phyloP scores from a whole-genome alignment of 495 filamentous ascomycete genomes.

The Xylaria palmicola region DNA sequence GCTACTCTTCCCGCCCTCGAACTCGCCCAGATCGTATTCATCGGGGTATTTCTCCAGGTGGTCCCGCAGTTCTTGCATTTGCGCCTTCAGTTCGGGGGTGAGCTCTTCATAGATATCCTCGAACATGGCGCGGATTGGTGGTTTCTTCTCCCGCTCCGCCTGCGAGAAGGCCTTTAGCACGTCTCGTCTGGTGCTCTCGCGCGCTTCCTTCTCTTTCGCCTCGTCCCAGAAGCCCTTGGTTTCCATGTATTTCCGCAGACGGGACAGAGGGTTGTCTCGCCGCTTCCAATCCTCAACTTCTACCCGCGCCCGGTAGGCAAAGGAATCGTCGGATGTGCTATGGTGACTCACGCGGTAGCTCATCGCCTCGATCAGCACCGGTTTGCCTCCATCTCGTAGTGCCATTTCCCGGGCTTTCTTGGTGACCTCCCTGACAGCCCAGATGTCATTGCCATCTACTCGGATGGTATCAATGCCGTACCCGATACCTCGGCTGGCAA shows the following conservation, averaged over 20 bases:
- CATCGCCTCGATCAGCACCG: conserved; percentile 93
- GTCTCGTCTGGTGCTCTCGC: conserved; percentile 65
- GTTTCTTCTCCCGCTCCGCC: conserved; percentile 89
- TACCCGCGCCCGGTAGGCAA: conserved; percentile 88
- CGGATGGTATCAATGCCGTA: conserved; percentile 97
- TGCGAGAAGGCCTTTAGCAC: conserved; percentile 80
- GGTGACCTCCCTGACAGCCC: conserved; percentile 85
- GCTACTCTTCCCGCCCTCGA: conserved; percentile 73
- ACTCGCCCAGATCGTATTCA: conserved; percentile 84
- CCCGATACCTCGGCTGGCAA: conserved; percentile 89
- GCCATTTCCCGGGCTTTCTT: conserved; percentile 75
- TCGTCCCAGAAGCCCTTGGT: conserved; percentile 79
- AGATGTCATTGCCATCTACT: conserved; percentile 96
- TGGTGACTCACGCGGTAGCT: conserved; percentile 96
- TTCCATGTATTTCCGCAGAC: conserved; percentile 91
- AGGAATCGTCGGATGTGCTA: conserved; percentile 96
- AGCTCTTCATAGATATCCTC: conserved; percentile 84
- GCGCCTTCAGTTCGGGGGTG: conserved; percentile 75
- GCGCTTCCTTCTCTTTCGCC: conserved; percentile 70
- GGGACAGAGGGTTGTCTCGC: conserved; percentile 88
- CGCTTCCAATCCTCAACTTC: conserved; percentile 99
- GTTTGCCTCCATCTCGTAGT: conserved; percentile 71
- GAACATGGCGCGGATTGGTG: conserved; percentile 74
- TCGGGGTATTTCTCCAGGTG: conserved; percentile 83
- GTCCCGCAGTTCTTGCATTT: conserved; percentile 74